These are phyloP conservation scores for Talaromyces amestolkiae DNA, from an alignment of 2,329 filamentous ascomycete species.

Conservation along the genomic window DNA sequence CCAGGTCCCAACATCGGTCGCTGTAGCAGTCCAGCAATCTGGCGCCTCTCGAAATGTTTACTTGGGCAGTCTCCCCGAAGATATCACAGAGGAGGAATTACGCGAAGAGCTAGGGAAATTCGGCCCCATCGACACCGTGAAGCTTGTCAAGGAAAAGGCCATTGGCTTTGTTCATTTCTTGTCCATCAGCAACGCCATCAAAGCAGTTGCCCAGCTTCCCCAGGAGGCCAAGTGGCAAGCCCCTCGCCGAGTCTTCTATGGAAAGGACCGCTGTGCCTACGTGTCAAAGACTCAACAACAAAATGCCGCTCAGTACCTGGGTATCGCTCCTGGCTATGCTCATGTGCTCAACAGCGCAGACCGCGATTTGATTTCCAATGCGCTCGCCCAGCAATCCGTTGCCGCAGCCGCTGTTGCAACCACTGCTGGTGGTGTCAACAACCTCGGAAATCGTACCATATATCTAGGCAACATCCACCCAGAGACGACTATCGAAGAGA, in stretches of 20 bases:
- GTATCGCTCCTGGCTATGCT: conserved; percentile 93
- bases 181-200: conserved; percentile 96
- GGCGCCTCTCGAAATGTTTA: conserved; percentile 97
- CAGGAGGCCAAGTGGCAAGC: conserved; percentile 97
- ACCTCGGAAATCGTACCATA: conserved; percentile 94
- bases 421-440: conserved; percentile 93
- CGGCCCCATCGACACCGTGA: conserved; percentile 92
- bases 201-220: conserved; percentile 92
- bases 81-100: conserved; percentile 85
- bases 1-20: conserved; percentile 94
- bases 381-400: conserved; percentile 94
- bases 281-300: conserved; percentile 99
- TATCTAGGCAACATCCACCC: conserved; percentile 98
- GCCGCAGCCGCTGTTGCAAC: conserved; percentile 95
- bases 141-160: conserved; percentile 95
- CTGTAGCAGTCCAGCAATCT: conserved; percentile 95
- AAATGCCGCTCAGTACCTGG: conserved; percentile 95
- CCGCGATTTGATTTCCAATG: conserved; percentile 92
- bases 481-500: conserved; percentile 98
- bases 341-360: conserved; percentile 95
- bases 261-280: conserved; percentile 96
- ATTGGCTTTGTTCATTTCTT: conserved; percentile 98
- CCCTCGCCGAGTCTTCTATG: conserved; percentile 94
- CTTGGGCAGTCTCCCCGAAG: conserved; percentile 86
- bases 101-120: conserved; percentile 95